These are phyloP conservation scores for Dendrobium chrysotoxum DNA, from an alignment of 106 monocot genomes.

Conservation along the genomic window DNA sequence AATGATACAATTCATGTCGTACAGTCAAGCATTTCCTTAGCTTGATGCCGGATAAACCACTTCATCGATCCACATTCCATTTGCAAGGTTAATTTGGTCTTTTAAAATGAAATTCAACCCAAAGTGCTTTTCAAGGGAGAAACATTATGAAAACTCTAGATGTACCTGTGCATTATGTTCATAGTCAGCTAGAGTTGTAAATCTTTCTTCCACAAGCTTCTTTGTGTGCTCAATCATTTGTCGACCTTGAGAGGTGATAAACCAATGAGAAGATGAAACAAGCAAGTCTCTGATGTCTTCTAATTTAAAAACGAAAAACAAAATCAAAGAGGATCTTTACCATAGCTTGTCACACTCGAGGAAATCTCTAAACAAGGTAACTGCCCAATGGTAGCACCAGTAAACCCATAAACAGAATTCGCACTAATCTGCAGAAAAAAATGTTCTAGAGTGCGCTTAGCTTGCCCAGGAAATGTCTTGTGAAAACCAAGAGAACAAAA, in stretches of 20 bases:
- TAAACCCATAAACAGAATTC: constrained; percentile 99
- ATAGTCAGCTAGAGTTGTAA: constrained; percentile 74
- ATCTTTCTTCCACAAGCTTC: constrained; percentile 93
- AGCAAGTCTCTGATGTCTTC: neutral
- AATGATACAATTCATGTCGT: neutral
- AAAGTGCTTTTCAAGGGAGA: neutral
- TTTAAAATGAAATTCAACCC: neutral
- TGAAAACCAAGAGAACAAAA: neutral
- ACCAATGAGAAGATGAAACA: constrained; percentile 7
- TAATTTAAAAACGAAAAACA: neutral
- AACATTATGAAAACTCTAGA: neutral
- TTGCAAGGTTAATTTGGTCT: neutral
- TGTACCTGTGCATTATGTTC: constrained; percentile 94
- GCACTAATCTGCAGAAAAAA: constrained; percentile 76
- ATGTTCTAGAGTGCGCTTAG: neutral
- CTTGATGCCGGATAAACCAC: neutral
- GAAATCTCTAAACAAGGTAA: constrained; percentile 97
- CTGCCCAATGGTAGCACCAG: constrained; percentile 97
- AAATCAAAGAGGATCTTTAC: constrained; percentile 27
- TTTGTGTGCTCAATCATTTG: constrained; percentile 99
- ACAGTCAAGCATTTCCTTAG: neutral
- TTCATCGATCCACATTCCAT: neutral
- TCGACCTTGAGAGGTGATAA: constrained; percentile 49
- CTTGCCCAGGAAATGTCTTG: neutral
- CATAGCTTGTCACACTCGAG: constrained; percentile 99